Base-by-base conservation (phyloP, 2,329 filamentous ascomycete species). In the Beauveria scarabaeidicola region DNA sequence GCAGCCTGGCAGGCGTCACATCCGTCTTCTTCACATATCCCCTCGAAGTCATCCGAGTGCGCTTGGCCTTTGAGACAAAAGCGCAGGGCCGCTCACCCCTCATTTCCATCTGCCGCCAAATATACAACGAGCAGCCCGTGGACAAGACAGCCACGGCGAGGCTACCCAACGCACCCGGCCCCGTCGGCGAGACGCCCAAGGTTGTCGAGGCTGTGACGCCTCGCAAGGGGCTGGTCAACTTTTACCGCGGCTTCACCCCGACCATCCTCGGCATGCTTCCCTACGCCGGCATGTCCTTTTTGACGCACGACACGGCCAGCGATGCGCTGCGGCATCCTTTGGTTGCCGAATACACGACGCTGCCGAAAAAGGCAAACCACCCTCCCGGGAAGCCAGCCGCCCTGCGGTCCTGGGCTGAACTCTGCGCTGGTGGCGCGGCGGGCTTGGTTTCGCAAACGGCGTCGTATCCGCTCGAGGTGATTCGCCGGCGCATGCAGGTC, bases 1-100 rank as follows among this genome's bases (percentile, higher is more conserved):
- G 90, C 51, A 86, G 86, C 61, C 69, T 91, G 36, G 89, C 90
- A 9, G 93, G 94, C 61, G 87, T 95, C 63, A 90, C 91, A 1
- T 94, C 89, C 6, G 94, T 99, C 55, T 96, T 97, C 74, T 90
- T 93, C 75, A 97, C 94, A 32, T 99, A 99, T 67, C 94, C 94
- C 0, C 77, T 99, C 7, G 94, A 99, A 74, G 85, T 99, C 15
- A 88, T 97, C 56, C 83, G 94, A 41, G 94, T 99, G 59, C 89
- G 94, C 15, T 75, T 99, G 36, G 94, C 94, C 0, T 99, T 96
- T 68, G 94, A 99, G 77, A 99, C 94, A 3, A 92, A 89, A 67
- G 80, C 80, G 36, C 81, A 90, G 48, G 81, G 83, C 29, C 83
- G 85, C 40, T 88, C 87, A 7, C 89, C 86, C 0, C 76, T 97